A percentile compares a stretch with the other conserved stretches of the same genome.
Conservation (phyloP, 345 rosid species). For the Populus euphratica region DNA sequence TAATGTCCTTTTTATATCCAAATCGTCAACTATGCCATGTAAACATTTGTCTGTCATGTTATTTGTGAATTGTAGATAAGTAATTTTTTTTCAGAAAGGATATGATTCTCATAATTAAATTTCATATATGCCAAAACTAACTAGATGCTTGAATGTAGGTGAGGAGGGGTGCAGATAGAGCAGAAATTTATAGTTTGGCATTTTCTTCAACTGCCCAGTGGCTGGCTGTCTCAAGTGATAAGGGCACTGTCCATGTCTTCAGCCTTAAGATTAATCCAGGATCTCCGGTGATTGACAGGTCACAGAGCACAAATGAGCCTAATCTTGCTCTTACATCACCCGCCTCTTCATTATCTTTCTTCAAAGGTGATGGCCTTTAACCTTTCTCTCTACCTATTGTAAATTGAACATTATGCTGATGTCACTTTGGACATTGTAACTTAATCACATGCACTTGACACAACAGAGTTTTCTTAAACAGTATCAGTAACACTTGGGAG, state of each 20-base stretch:
- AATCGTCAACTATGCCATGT: neutral
- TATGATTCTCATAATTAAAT: neutral
- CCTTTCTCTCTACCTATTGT: neutral
- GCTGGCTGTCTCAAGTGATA: constrained; percentile 97
- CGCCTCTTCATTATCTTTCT: constrained; percentile 65
- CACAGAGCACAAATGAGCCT: constrained; percentile 36
- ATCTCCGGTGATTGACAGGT: constrained; percentile 40
- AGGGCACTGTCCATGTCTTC: constrained; percentile 95
- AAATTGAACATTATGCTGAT: neutral
- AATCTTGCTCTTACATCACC: constrained; percentile 28
- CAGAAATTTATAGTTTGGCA: constrained; percentile 92
- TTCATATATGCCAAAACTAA: neutral
- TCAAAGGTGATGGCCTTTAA: constrained; percentile 50
- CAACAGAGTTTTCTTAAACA: neutral
- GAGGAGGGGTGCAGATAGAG: constrained; percentile 98
- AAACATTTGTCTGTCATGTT: neutral
- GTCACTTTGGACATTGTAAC: neutral
- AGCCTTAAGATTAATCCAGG: constrained; percentile 73
- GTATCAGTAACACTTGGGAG: neutral
- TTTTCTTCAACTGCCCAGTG: constrained; percentile 82
- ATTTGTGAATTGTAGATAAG: neutral
- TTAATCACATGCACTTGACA: neutral
- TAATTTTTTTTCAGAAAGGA: neutral
- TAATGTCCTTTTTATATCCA: neutral
- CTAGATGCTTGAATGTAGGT: constrained; percentile 39